Percentiles rank a stretch among this genome's conserved stretches.
Conservation (phyloP, 352 stramenopile species). For the Phytophthora tubulina region DNA sequence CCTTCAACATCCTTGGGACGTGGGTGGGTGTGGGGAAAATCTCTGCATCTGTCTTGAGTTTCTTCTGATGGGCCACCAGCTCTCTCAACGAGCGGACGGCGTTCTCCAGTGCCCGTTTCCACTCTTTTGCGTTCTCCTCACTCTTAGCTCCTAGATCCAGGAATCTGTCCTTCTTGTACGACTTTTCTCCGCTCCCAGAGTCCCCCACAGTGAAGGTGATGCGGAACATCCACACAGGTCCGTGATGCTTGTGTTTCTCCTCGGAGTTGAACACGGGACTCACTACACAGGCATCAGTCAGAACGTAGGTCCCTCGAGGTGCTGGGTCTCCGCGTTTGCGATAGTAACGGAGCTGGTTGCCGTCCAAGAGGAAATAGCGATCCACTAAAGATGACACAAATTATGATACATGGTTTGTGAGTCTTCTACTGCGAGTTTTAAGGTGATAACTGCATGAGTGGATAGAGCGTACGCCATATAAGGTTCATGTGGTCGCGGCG, state of each 20-base stretch:
- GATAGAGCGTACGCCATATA: constrained; percentile 80
- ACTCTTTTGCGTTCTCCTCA: constrained; percentile 82
- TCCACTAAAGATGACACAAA: constrained; percentile 61
- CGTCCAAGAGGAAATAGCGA: constrained; percentile 89
- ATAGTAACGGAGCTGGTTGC: constrained; percentile 89
- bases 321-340: constrained; percentile 86
- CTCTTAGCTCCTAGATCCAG: constrained; percentile 89
- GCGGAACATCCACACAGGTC: constrained; percentile 90
- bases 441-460: not conserved
- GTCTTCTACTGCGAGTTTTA: constrained; percentile 1
- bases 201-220: constrained; percentile 87
- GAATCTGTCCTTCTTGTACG: constrained; percentile 91
- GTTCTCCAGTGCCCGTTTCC: constrained; percentile 84
- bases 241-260: constrained; percentile 91
- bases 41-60: constrained; percentile 80
- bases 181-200: constrained; percentile 72
- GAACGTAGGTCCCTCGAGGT: constrained; percentile 85
- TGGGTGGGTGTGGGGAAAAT: constrained; percentile 76
- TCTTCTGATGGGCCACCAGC: constrained; percentile 76
- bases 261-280: constrained; percentile 88
- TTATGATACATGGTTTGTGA: constrained; percentile 26
- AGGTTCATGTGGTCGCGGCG: constrained; percentile 92
- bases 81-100: constrained; percentile 80
- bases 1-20: constrained; percentile 73
- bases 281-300: constrained; percentile 84